Percentiles rank a stretch among this genome's conserved stretches.
Evolutionary conservation across 495 filamentous ascomycete genomes (phyloP).

Genomic region (Penicillium paradoxum): DNA sequence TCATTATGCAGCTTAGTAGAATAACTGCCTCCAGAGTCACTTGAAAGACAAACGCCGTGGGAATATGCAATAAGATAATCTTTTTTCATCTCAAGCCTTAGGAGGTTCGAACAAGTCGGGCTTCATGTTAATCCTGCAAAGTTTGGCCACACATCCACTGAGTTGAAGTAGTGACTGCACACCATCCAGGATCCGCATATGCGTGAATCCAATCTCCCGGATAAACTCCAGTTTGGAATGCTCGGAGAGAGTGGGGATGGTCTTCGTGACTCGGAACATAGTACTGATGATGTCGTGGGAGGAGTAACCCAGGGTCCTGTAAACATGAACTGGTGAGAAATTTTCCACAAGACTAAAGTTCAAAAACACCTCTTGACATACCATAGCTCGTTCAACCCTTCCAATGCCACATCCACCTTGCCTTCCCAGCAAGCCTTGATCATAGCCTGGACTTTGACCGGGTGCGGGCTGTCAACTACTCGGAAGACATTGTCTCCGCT

Average conservation of each 20-base stretch:
- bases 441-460: slow-evolving; percentile 97
- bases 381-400: slow-evolving; percentile 89
- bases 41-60: slow-evolving; percentile 21
- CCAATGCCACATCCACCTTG: slow-evolving; percentile 80
- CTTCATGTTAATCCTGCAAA: slow-evolving; percentile 95
- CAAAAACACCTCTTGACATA: slow-evolving; percentile 19
- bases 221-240: slow-evolving; percentile 95
- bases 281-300: slow-evolving; percentile 97
- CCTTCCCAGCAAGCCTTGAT: slow-evolving; percentile 94
- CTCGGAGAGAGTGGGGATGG: slow-evolving; percentile 81
- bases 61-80: slow-evolving; percentile 21
- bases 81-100: slow-evolving; percentile 23
- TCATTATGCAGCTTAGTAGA: slow-evolving; percentile 12
- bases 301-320: slow-evolving; percentile 77
- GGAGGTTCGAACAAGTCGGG: slow-evolving; percentile 70
- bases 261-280: slow-evolving; percentile 99
- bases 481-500: slow-evolving; percentile 97
- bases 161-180: slow-evolving; percentile 93
- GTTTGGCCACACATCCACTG: slow-evolving; percentile 80
- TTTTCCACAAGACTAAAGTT: no score
- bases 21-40: slow-evolving; percentile 10
- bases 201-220: slow-evolving; percentile 96
- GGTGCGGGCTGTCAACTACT: slow-evolving; percentile 94
- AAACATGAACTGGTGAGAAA: slow-evolving; percentile 13
- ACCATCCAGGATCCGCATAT: slow-evolving; percentile 97